Evolutionary conservation across 148 eudicot genomes (phyloP).

Genomic region (Nepenthes gracilis): DNA sequence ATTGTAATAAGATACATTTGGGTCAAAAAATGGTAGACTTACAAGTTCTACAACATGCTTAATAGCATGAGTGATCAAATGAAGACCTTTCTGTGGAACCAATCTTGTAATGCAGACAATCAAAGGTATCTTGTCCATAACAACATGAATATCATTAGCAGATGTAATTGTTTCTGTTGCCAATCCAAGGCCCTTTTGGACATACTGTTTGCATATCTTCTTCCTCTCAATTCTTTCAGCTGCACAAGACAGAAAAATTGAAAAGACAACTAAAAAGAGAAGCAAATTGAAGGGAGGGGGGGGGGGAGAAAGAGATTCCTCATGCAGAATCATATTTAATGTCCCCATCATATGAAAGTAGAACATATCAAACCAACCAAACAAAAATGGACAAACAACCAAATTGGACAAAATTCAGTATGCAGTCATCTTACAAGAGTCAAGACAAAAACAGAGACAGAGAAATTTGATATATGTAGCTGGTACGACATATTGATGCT

Average conservation of each 20-base stretch:
- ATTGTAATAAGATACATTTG: not conserved
- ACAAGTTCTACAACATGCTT: slow-evolving; percentile 58
- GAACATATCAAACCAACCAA: no score
- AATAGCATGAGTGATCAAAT: slow-evolving; percentile 71
- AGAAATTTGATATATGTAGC: no score
- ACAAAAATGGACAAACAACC: no score
- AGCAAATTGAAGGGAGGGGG: not conserved
- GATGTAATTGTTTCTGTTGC: slow-evolving; percentile 17
- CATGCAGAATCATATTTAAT: no score
- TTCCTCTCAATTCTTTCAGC: slow-evolving; percentile 47
- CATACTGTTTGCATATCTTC: slow-evolving; percentile 51
- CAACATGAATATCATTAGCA: slow-evolving; percentile 3
- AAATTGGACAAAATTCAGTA: no score
- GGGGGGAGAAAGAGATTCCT: no score
- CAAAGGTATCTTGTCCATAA: slow-evolving; percentile 34
- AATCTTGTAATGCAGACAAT: slow-evolving; percentile 78
- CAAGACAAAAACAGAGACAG: no score
- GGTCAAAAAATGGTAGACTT: slow-evolving; percentile 14
- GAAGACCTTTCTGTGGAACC: slow-evolving; percentile 95
- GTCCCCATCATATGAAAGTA: no score
- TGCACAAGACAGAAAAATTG: slow-evolving; percentile 12
- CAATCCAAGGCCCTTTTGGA: slow-evolving; percentile 74
- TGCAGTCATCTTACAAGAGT: no score
- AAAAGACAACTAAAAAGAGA: not conserved
- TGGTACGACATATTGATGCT: no score